Conservation (phyloP, 2,329 filamentous ascomycete genomes). For the Penicillium occitanis region DNA sequence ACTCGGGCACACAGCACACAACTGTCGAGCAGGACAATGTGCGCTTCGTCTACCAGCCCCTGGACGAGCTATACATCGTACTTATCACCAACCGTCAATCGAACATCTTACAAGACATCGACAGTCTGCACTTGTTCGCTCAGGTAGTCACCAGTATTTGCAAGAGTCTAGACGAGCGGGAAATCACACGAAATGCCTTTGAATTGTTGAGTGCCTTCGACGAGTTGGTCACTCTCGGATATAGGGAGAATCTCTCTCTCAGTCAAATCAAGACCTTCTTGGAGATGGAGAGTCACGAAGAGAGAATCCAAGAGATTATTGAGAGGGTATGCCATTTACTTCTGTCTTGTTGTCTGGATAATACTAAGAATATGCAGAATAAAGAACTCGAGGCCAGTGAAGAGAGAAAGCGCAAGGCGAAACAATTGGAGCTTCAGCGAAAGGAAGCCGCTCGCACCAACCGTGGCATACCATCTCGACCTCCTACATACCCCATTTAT, state of each 20-base stretch:
- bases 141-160: conserved; percentile 97
- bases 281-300: conserved; percentile 99
- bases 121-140: conserved; percentile 94
- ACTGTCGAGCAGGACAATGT: conserved; percentile 99
- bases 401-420: conserved; percentile 97
- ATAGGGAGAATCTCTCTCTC: conserved; percentile 92
- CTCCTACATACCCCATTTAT: conserved; percentile 85
- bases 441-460: conserved; percentile 86
- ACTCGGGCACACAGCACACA: conserved; percentile 94
- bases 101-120: conserved; percentile 98
- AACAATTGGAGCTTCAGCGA: conserved; percentile 97
- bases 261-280: conserved; percentile 99
- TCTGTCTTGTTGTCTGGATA: neutral
- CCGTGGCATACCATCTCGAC: conserved; percentile 65
- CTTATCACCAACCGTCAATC: conserved; percentile 99
- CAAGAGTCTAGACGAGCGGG: conserved; percentile 91
- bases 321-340: conserved; percentile 64
- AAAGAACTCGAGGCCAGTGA: conserved; percentile 98
- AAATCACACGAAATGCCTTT: conserved; percentile 92
- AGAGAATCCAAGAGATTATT: conserved; percentile 98
- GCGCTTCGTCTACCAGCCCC: conserved; percentile 97
- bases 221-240: conserved; percentile 92
- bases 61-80: conserved; percentile 99
- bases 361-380: conserved; percentile 60
- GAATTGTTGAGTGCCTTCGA: conserved; percentile 96